These are phyloP conservation scores for Phytopythium delawarense DNA, from an alignment of 352 stramenopile genomes.

Conservation along the genomic window DNA sequence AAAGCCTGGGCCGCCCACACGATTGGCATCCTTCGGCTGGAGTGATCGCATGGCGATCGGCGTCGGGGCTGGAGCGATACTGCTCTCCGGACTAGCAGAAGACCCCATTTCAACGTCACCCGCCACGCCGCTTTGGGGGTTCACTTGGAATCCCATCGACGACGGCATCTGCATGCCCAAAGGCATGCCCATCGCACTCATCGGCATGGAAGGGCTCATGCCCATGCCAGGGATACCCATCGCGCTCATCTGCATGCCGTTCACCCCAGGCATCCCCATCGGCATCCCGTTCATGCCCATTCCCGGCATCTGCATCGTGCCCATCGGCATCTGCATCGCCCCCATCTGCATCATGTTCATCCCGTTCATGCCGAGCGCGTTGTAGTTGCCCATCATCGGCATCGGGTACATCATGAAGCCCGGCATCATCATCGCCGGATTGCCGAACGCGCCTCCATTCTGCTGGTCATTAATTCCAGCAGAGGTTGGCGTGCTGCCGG, in stretches of 20 bases:
- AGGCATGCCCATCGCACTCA: conserved; percentile 45
- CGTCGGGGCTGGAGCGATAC: not conserved
- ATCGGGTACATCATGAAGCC: conserved; percentile 83
- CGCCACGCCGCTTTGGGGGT: conserved; percentile 22
- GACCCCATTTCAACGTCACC: conserved; percentile 30
- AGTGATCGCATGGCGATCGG: conserved; percentile 12
- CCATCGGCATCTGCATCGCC: conserved; percentile 34
- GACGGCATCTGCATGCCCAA: conserved; percentile 30
- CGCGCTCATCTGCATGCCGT: conserved; percentile 39
- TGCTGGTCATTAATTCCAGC: conserved; percentile 10
- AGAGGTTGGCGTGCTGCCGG: conserved; percentile 1
- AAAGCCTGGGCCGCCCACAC: conserved; percentile 34
- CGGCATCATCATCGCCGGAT: conserved; percentile 70
- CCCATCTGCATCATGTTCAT: conserved; percentile 25
- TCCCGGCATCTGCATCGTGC: conserved; percentile 27
- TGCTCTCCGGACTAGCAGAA: conserved; percentile 1
- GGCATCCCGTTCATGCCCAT: conserved; percentile 38
- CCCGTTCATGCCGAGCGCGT: conserved; percentile 16
- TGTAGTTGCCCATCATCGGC: conserved; percentile 69
- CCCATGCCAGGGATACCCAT: conserved; percentile 31
- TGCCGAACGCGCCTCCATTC: conserved; percentile 17
- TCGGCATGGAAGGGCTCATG: conserved; percentile 14
- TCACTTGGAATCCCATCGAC: conserved; percentile 41
- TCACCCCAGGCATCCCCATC: conserved; percentile 14
- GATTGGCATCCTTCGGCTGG: conserved; percentile 41